Evolutionary conservation across 306 rosid species (phyloP).

Genomic region (Prunus davidiana): DNA sequence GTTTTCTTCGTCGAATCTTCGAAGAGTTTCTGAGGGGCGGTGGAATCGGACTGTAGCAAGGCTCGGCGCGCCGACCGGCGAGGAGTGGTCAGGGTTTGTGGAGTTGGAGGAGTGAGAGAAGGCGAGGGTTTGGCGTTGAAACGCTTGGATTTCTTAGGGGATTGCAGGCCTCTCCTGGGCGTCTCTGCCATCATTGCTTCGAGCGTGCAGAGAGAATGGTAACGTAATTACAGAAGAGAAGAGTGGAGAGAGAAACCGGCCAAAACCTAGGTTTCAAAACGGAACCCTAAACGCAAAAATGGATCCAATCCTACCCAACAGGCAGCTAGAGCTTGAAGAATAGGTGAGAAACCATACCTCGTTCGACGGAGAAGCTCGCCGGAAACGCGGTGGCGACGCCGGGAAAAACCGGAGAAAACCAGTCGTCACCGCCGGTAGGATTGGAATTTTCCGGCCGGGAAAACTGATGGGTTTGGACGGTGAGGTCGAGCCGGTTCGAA

Average conservation of each 20-base stretch:
- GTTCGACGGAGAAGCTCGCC: too few species aligned
- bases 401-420: too few species aligned
- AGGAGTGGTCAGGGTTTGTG: constrained; percentile 39
- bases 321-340: too few species aligned
- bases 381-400: too few species aligned
- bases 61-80: constrained; percentile 58
- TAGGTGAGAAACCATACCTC: too few species aligned
- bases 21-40: constrained; percentile 1
- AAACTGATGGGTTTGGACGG: too few species aligned
- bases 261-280: too few species aligned
- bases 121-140: constrained; percentile 31
- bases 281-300: too few species aligned
- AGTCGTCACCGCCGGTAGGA: too few species aligned
- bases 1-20: constrained; percentile 1
- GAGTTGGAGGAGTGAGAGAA: constrained; percentile 43
- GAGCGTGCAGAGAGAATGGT: background rate
- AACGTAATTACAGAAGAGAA: background rate
- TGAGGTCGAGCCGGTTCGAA: too few species aligned
- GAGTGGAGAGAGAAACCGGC: background rate
- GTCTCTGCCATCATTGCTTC: constrained; percentile 58
- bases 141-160: constrained; percentile 40
- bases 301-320: too few species aligned
- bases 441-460: too few species aligned
- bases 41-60: constrained; percentile 23
- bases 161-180: constrained; percentile 35